Evolutionary conservation across 2,329 filamentous ascomycete species (phyloP).

Genomic region (Bertia moriformis): DNA sequence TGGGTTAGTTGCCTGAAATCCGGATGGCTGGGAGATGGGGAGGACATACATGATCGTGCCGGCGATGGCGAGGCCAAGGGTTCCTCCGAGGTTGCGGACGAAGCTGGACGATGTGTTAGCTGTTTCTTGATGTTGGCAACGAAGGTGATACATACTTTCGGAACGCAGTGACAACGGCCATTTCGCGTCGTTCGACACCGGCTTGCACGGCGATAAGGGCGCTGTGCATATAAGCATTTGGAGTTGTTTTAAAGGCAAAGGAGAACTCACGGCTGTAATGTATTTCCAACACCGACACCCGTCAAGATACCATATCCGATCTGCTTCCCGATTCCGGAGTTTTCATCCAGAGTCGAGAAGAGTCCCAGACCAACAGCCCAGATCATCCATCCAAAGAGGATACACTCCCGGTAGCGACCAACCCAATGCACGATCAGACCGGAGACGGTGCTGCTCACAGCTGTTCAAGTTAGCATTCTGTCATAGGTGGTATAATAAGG

Average conservation of each 20-base stretch:
- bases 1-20: too few species aligned
- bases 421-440: slow-evolving; percentile 35
- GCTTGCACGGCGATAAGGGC: not conserved
- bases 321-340: slow-evolving; percentile 32
- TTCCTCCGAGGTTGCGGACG: slow-evolving; percentile 1
- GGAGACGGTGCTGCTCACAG: slow-evolving; percentile 12
- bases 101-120: slow-evolving; percentile 1
- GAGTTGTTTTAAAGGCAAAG: slow-evolving; percentile 1
- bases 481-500: slow-evolving; percentile 20
- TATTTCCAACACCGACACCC: slow-evolving; percentile 33
- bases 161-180: slow-evolving; percentile 5
- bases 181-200: slow-evolving; percentile 1
- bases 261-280: slow-evolving; percentile 19
- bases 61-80: slow-evolving; percentile 2
- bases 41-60: not conserved
- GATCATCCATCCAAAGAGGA: slow-evolving; percentile 34
- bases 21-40: too few species aligned
- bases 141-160: slow-evolving; percentile 5
- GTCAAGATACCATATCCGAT: slow-evolving; percentile 37
- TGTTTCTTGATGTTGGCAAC: slow-evolving; percentile 2
- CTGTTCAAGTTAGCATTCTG: slow-evolving; percentile 3
- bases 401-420: slow-evolving; percentile 35
- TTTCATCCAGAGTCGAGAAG: slow-evolving; percentile 32
- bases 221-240: not conserved
- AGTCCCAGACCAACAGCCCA: slow-evolving; percentile 36